These are phyloP conservation scores for Saccharomyces kudriavzevii DNA, from an alignment of 805 yeast species.

Conservation along the genomic window DNA sequence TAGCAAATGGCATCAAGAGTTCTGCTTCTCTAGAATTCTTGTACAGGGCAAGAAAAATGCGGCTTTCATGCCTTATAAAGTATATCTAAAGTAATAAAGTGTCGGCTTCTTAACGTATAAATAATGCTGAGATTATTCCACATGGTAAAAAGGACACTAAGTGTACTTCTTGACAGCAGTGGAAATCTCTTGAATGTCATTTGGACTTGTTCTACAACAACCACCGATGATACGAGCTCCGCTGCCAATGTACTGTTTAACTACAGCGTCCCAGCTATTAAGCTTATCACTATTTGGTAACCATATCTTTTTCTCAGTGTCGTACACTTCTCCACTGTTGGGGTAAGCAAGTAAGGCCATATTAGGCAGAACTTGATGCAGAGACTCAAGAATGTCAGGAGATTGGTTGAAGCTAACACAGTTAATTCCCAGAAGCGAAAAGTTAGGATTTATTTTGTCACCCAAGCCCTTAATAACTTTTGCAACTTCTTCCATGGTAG, in stretches of 20 bases:
- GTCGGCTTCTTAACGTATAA: neutral
- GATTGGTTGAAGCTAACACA: conserved; percentile 50
- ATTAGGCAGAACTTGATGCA: conserved; percentile 15
- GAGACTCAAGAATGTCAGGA: conserved; percentile 30
- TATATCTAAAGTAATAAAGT: neutral
- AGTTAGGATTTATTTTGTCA: conserved; percentile 19
- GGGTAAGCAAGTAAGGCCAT: conserved; percentile 55
- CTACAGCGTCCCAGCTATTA: conserved; percentile 34
- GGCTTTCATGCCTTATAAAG: neutral
- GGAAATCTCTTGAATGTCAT: conserved; percentile 24
- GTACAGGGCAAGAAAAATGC: neutral
- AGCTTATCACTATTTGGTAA: conserved; percentile 18
- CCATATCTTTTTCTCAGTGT: conserved; percentile 41
- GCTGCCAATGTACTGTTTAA: conserved; percentile 33
- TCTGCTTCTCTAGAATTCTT: neutral
- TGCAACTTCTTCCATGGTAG: conserved; percentile 32
- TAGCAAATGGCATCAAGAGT: too few relatives aligned
- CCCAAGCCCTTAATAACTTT: conserved; percentile 13
- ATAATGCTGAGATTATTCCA: neutral
- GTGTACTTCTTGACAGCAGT: conserved; percentile 9
- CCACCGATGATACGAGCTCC: conserved; percentile 58
- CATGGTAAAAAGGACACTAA: neutral
- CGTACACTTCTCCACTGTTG: conserved; percentile 65
- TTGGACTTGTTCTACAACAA: conserved; percentile 65
- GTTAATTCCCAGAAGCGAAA: conserved; percentile 57